These are phyloP conservation scores for Ceratocystis lukuohia DNA, from an alignment of 2,329 filamentous ascomycete species.

Conservation along the genomic window DNA sequence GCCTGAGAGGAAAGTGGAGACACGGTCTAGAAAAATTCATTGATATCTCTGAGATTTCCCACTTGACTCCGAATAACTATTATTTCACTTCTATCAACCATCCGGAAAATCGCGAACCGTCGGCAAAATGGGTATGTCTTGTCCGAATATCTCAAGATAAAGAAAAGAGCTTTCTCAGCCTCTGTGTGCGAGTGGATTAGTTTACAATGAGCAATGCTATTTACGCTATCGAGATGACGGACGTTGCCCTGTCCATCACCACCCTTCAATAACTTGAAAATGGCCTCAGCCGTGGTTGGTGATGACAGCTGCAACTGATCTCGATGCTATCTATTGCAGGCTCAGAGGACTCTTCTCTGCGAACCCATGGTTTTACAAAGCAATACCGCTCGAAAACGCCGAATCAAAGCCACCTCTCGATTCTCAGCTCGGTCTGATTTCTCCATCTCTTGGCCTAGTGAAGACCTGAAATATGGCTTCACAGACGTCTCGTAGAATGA, in stretches of 20 bases:
- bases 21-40: not conserved
- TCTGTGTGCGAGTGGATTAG: conserved; percentile 39
- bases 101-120: conserved; percentile 18
- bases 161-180: conserved; percentile 26
- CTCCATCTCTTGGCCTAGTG: not conserved
- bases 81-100: conserved; percentile 12
- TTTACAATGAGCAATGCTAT: conserved; percentile 12
- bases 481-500: not conserved
- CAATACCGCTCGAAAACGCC: conserved; percentile 11
- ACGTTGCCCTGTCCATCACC: not conserved
- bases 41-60: conserved; percentile 7
- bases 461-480: conserved; percentile 17
- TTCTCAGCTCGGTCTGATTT: not conserved
- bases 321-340: not conserved
- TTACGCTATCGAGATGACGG: not conserved
- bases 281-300: not conserved
- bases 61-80: not conserved
- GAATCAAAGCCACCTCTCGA: conserved; percentile 7
- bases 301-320: not conserved
- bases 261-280: conserved; percentile 2
- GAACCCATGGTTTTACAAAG: conserved; percentile 18
- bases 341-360: conserved; percentile 16
- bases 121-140: conserved; percentile 20
- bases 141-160: conserved; percentile 16
- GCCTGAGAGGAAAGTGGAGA: conserved; percentile 1